Base-by-base conservation (phyloP, 148 eudicot genomes). In the Spergularia bocconei region DNA sequence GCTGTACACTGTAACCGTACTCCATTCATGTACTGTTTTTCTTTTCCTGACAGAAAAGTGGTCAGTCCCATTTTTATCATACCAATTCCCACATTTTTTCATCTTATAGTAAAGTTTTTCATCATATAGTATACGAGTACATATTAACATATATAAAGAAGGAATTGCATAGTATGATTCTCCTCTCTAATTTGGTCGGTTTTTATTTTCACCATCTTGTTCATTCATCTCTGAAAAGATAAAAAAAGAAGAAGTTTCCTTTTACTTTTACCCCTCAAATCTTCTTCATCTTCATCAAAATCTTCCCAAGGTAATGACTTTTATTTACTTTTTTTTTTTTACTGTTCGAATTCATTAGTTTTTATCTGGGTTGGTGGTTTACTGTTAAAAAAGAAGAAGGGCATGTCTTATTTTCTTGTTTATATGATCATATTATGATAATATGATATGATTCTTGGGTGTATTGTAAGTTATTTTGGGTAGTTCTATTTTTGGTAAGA, bases 1-100 rank as follows among this genome's bases (percentile, higher is more conserved):
- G 23, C 52, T 41, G 29, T 47, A 41, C 54, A 66, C 70, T 66
- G 44, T 66, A 41, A 47, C 70, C 47, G 70, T 44, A 66, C 70
- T 41, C 14, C 13, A 52, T 66, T 41, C 70, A 41, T 63, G 67
- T 38, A 63, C 47, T 63, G 41, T 65, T 3, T 13, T 60, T n/a
- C 41, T 66, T 66, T 66, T 17, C 70, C 52, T 66, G 53, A 3
- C 70, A 66, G n/a, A 66, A n/a, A 41, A 44, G 48, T 44, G 48
- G 48, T 7, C 48, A 44, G 48, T 44, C 10, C 10, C 10, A 44
- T 44, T 44, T 44, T 44, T 44, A 44, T 29, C 36, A 29, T 29
- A 29, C 36, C 36, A 29, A 29, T 29, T 29, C 36, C 36, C 36
- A 29, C 36, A 29, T 29, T 33, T 63, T 63, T 63, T 19, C 11